A percentile compares a stretch with the other conserved stretches of the same genome.
Evolutionary conservation across 345 rosid species (phyloP).

Genomic region (Syzygium jambos): DNA sequence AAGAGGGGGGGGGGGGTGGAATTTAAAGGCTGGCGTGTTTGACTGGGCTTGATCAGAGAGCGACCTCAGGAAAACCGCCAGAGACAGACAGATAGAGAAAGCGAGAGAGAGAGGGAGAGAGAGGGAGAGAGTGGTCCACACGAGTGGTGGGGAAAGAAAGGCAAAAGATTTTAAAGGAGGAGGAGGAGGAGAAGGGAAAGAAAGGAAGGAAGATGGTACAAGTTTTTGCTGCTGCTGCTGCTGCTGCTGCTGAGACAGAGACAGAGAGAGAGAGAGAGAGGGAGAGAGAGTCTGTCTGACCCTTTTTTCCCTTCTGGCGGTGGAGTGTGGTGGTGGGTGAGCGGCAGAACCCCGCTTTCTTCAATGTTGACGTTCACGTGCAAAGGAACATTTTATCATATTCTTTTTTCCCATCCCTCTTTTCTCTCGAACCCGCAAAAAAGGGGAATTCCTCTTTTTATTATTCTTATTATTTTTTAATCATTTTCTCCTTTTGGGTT

Average conservation of each 20-base stretch:
- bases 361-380: not conserved
- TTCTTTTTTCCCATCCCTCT: too few relatives aligned
- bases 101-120: not conserved
- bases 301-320: not conserved
- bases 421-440: too few relatives aligned
- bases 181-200: not conserved
- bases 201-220: not conserved
- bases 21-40: not conserved
- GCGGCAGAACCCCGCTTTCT: not conserved
- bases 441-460: too few relatives aligned
- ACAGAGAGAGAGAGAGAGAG: too few relatives aligned
- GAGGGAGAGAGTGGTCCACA: not conserved
- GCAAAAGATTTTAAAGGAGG: not conserved
- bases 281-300: not conserved
- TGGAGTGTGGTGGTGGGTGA: not conserved
- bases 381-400: not conserved
- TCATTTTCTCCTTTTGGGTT: not conserved
- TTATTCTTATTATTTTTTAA: not conserved
- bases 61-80: not conserved
- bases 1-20: not conserved
- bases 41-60: not conserved
- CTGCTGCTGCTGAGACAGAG: too few relatives aligned
- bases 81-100: not conserved
- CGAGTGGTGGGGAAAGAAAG: not conserved
- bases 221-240: too few relatives aligned